Evolutionary conservation across 805 yeast genomes (phyloP).

Genomic region (Cyberlindnera euphorbiae): DNA sequence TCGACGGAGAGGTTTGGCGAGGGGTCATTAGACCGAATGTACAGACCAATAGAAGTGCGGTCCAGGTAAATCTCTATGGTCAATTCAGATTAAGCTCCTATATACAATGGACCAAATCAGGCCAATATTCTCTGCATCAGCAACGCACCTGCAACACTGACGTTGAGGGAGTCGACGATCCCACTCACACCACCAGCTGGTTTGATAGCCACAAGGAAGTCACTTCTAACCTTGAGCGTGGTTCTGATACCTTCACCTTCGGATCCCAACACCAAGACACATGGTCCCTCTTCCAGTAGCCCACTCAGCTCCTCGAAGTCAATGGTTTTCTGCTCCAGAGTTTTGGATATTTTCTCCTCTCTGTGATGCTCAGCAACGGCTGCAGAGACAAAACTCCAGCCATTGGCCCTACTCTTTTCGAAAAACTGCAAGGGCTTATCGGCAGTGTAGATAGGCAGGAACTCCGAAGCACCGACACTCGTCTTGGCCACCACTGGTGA

Average conservation of each 20-base stretch:
- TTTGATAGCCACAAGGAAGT: slow-evolving; percentile 34
- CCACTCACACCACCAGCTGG: slow-evolving; percentile 30
- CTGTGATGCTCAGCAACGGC: slow-evolving; percentile 35
- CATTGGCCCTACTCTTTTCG: slow-evolving; percentile 43
- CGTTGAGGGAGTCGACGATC: slow-evolving; percentile 75
- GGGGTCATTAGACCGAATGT: too few species aligned
- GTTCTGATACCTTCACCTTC: slow-evolving; percentile 83
- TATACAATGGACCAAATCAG: too few species aligned
- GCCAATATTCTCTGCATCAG: slow-evolving; percentile 41
- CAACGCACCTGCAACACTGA: slow-evolving; percentile 83
- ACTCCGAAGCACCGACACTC: slow-evolving; percentile 81
- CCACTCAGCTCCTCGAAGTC: slow-evolving; percentile 39
- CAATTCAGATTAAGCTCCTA: too few species aligned
- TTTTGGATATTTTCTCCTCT: slow-evolving; percentile 24
- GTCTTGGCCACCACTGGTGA: slow-evolving; percentile 78
- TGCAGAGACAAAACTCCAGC: slow-evolving; percentile 72
- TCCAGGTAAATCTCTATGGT: too few species aligned
- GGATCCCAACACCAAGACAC: slow-evolving; percentile 72
- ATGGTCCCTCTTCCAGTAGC: slow-evolving; percentile 48
- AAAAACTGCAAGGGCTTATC: slow-evolving; percentile 60
- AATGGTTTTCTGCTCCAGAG: slow-evolving; percentile 32
- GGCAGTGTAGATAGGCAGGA: slow-evolving; percentile 54
- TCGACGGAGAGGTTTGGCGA: too few species aligned
- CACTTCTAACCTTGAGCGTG: slow-evolving; percentile 53
- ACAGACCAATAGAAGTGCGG: too few species aligned